These are phyloP conservation scores for Myxozyma nipponensis DNA, from an alignment of 805 yeast genomes.

Conservation along the genomic window DNA sequence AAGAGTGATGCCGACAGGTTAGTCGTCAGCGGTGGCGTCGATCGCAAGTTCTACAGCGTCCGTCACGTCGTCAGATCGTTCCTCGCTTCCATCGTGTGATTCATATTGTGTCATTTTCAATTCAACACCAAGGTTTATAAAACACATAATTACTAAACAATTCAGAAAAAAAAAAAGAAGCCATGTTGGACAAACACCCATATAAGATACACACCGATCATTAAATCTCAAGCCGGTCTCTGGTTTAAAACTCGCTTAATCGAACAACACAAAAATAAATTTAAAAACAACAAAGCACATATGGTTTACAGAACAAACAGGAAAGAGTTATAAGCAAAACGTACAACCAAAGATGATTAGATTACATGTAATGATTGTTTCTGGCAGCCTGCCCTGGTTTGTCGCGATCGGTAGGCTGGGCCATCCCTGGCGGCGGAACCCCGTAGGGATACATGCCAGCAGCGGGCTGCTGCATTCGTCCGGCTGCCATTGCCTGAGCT, in stretches of 20 bases:
- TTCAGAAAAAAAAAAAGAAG: too few relatives aligned
- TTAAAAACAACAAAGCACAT: too few relatives aligned
- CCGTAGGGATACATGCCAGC: constrained; percentile 23
- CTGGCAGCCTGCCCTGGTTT: neutral
- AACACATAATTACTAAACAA: too few relatives aligned
- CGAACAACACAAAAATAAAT: neutral
- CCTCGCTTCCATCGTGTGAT: constrained; percentile 30
- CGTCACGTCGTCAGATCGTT: constrained; percentile 57
- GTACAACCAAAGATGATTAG: neutral
- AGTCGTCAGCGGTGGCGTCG: constrained; percentile 77
- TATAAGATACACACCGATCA: too few relatives aligned
- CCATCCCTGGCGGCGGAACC: constrained; percentile 11
- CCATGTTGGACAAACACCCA: too few relatives aligned
- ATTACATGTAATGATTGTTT: neutral
- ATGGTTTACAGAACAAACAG: neutral
- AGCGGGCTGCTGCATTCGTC: constrained; percentile 12
- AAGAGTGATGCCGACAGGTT: constrained; percentile 61
- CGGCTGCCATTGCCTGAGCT: constrained; percentile 16
- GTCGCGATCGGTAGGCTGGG: constrained; percentile 25
- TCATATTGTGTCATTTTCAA: neutral
- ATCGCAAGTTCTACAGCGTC: constrained; percentile 72
- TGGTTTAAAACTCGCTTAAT: neutral
- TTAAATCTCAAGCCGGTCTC: too few relatives aligned
- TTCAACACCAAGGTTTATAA: too few relatives aligned
- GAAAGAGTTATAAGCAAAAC: neutral